Base-by-base conservation (phyloP, 2,329 filamentous ascomycete genomes). In the Aspergillus japonicus region DNA sequence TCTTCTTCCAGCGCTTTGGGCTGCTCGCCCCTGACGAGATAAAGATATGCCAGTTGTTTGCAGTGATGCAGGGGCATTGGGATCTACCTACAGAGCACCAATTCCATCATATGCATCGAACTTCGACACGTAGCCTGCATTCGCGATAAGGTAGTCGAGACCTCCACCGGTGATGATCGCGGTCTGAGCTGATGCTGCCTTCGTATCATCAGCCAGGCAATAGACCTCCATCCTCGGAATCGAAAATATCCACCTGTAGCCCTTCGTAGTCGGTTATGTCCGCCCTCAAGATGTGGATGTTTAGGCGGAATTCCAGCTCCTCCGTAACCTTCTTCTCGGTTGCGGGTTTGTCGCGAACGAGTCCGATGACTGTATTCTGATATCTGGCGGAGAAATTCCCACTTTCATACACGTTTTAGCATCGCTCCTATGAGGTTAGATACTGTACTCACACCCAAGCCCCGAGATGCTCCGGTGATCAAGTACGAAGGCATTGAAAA, bases 81-180 rank as follows among this genome's bases (percentile, higher is more conserved):
- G 3, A 14, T 11, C 33, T 35, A 70, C 78, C 56, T 71, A 81
- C 80, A 80, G 60, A 8, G 65, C 70, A 14, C 72, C 70, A 12
- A 83, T 69, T 3, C 68, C 54, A 12, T 69, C 68, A 53, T 61
- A 71, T 3, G 61, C 65, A 23, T 73, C 73, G 33, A 63, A 71
- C 0, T 63, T 12, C 1, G 73, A 62, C n/a, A 78, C 61, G 4
- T 71, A 65, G 2, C 68, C 83, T 1, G 75, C 83, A 53, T 86
- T 86, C 50, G 77, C 79, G 33, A 86, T 81, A 6, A 86, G 66
- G 60, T 82, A 81, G 69, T 86, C 83, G 6, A 86, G 53, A 2
- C 64, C 58, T 4, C 47, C 67, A 23, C 64, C 67, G 23, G 66
- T 64, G 19, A 69, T 67, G 8, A 62, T 50, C 6, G 55, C 42